A percentile compares a stretch with the other conserved stretches of the same genome.
Conservation (phyloP, 176 grass and related monocot species). For the Guadua angustifolia region DNA sequence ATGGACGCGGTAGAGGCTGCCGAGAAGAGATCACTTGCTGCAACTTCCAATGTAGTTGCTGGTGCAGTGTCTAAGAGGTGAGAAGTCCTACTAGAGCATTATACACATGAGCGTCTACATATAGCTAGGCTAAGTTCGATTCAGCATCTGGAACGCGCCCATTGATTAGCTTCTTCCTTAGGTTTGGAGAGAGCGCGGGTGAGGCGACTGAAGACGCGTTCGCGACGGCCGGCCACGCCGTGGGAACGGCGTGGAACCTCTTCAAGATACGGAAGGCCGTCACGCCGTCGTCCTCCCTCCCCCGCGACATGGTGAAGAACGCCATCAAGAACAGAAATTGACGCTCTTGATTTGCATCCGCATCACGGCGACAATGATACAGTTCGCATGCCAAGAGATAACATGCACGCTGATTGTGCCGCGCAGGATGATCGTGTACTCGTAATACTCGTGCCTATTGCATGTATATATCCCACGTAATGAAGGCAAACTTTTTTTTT, state of each 20-base stretch:
- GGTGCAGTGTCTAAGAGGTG: slow-evolving; percentile 76
- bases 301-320: slow-evolving; percentile 62
- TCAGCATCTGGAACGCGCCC: background rate
- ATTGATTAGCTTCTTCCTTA: slow-evolving; percentile 19
- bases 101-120: background rate
- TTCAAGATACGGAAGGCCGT: slow-evolving; percentile 93
- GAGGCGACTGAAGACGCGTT: slow-evolving; percentile 81
- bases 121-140: background rate
- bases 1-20: slow-evolving; percentile 84
- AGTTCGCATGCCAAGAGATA: background rate
- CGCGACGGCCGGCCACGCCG: slow-evolving; percentile 74
- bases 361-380: background rate
- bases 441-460: background rate
- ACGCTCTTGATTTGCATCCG: background rate
- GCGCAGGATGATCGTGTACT: background rate
- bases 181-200: slow-evolving; percentile 80
- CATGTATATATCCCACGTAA: background rate
- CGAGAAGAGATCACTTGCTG: slow-evolving; percentile 72
- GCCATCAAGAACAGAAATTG: slow-evolving; percentile 69
- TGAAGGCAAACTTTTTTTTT: background rate
- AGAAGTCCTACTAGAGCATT: background rate
- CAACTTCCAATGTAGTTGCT: slow-evolving; percentile 70
- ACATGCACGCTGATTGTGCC: background rate
- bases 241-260: slow-evolving; percentile 93
- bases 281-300: slow-evolving; percentile 61